Evolutionary conservation across 192 early-diverging fungal genomes (phyloP), one percentile per base, ranked within the genome.

Genomic region (Podila horticola): DNA sequence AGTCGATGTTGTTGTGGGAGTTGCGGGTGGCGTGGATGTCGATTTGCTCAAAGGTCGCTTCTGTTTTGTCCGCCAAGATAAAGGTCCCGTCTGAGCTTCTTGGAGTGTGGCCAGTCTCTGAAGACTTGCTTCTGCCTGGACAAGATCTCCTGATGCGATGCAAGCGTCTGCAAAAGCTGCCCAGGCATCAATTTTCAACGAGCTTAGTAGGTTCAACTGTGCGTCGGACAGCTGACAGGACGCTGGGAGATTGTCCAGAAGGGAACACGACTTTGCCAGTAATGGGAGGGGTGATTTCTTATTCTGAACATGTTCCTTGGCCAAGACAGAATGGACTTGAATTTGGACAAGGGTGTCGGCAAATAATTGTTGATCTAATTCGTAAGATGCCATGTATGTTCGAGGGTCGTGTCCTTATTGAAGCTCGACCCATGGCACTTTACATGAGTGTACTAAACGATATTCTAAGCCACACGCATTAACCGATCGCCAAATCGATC

Each of bases 261-360:
- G 38, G 6, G 77, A 66, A 45, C 77, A 81, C 12, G 71, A 72
- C 45, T 81, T 61, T 26, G 77, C 77, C 3, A 81, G 57, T 7
- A 73, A 49, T 19, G 77, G 77, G 15, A 81, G n/a, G 26, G 77
- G 70, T 4, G 77, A 72, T 33, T 69, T 81, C 15, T 73, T 71
- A 31, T 69, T 69, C 55, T 65, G 62, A 12, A 64, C 49, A 19
- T 73, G 36, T 60, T 81, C 66, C 33, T 69, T 73, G 9, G 71
- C 70, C 7, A 81, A 61, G 1, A 71, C 71, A 5, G 70, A 68
- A 20, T 72, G 66, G 19, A 81, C 58, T 36, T 81, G 77, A 4
- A 81, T 34, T n/a, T 81, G 72, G n/a, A 72, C 58, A 28, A 81
- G 71, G 1, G 51, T 72, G 33, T 81, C 77, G 12, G 77, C 31